Conservation (phyloP, 148 eudicot genomes). For the Polygonum aviculare region DNA sequence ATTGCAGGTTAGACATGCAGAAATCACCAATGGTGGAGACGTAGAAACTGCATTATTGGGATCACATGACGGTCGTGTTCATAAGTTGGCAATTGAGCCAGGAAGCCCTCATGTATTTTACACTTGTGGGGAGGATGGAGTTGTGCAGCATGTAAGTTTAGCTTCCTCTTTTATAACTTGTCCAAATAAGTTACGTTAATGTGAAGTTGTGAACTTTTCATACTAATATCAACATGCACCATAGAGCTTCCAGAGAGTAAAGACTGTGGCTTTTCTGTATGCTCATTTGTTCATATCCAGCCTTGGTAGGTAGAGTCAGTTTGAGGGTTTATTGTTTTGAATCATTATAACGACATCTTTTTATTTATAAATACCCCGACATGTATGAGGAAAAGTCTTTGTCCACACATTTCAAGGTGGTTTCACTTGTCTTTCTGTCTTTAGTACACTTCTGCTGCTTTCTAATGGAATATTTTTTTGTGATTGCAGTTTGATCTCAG, state of each 20-base stretch:
- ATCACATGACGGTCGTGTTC: slow-evolving; percentile 63
- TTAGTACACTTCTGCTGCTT: background rate
- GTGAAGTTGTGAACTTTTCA: background rate
- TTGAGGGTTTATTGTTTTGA: no score
- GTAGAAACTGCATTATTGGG: slow-evolving; percentile 61
- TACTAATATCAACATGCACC: background rate
- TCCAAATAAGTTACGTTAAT: no score
- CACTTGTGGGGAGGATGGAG: slow-evolving; percentile 91
- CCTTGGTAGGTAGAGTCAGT: background rate
- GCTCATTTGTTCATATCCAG: background rate
- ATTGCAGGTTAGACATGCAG: slow-evolving; percentile 71
- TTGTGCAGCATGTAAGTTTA: slow-evolving; percentile 72
- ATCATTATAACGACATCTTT: no score
- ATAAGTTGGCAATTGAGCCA: slow-evolving; percentile 87
- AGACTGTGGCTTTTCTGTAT: background rate
- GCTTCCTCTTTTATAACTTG: background rate
- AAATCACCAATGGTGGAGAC: slow-evolving; percentile 48
- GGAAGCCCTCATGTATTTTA: slow-evolving; percentile 86
- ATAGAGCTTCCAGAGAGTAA: background rate
- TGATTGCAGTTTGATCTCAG: slow-evolving; percentile 85
- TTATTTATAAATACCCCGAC: no score
- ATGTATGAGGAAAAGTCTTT: no score
- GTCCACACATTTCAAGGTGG: background rate
- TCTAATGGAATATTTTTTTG: slow-evolving; percentile 1
- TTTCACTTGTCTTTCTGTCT: background rate